phyloP scores from a whole-genome alignment of 2,329 filamentous ascomycete species.

The Ramichloridium luteum region DNA sequence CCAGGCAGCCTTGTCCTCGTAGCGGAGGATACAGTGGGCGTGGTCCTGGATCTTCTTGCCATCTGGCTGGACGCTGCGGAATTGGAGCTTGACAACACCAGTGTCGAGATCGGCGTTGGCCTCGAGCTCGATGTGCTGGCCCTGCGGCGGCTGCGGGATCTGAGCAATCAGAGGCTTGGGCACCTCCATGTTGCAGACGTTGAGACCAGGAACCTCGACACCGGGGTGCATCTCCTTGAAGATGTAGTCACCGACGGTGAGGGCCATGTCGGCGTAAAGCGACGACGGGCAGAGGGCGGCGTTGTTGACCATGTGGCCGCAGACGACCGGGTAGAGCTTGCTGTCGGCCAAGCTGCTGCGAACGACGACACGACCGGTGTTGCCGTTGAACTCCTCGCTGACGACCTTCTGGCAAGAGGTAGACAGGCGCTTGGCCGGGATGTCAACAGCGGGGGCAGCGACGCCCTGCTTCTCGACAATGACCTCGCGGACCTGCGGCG shows the following conservation, averaged over 20 bases:
- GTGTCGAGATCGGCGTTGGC: slow-evolving; percentile 47
- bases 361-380: slow-evolving; percentile 47
- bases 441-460: slow-evolving; percentile 29
- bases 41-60: slow-evolving; percentile 49
- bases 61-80: slow-evolving; percentile 47
- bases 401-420: slow-evolving; percentile 55
- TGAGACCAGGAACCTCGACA: slow-evolving; percentile 44
- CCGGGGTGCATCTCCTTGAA: slow-evolving; percentile 51
- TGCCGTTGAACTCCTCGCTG: slow-evolving; percentile 49
- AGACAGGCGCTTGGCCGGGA: slow-evolving; percentile 42
- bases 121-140: slow-evolving; percentile 50
- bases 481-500: slow-evolving; percentile 27
- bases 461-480: slow-evolving; percentile 26
- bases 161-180: slow-evolving; percentile 56
- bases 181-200: slow-evolving; percentile 56
- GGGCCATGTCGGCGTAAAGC: slow-evolving; percentile 52
- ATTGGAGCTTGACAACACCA: slow-evolving; percentile 43
- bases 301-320: slow-evolving; percentile 57
- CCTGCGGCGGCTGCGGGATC: slow-evolving; percentile 34
- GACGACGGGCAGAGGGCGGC: slow-evolving; percentile 53
- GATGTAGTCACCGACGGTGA: slow-evolving; percentile 54
- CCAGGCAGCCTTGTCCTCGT: slow-evolving; percentile 49
- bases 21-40: slow-evolving; percentile 49
- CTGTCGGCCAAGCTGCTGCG: slow-evolving; percentile 55
- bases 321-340: slow-evolving; percentile 49